Percentiles rank a stretch among this genome's conserved stretches.
These are phyloP conservation scores for Crithidia mellificae DNA, from an alignment of 208 protist species.

Conservation along the genomic window DNA sequence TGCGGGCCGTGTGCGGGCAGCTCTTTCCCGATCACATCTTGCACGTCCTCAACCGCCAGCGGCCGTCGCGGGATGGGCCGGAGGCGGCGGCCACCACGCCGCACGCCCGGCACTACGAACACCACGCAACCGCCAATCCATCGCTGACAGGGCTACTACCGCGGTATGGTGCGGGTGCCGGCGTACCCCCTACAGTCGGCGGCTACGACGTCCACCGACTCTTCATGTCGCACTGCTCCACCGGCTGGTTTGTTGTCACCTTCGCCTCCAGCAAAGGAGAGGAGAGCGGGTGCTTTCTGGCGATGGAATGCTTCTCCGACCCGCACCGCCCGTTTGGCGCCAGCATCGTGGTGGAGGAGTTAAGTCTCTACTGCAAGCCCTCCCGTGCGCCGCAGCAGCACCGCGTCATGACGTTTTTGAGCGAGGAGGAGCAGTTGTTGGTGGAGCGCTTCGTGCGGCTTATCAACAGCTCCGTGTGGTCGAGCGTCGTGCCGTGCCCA, in stretches of 20 bases:
- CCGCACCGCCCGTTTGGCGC: slow-evolving; percentile 23
- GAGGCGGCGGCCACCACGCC: slow-evolving; percentile 12
- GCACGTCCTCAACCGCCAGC: slow-evolving; percentile 29
- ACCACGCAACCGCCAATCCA: background rate
- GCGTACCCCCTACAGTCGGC: slow-evolving; percentile 11
- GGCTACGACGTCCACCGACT: slow-evolving; percentile 33
- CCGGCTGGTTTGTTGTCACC: slow-evolving; percentile 34
- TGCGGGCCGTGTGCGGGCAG: slow-evolving; percentile 23
- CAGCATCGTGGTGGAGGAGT: slow-evolving; percentile 33
- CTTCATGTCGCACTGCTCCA: slow-evolving; percentile 21
- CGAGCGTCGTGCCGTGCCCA: slow-evolving; percentile 21
- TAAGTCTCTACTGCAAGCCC: slow-evolving; percentile 38
- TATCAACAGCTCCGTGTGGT: slow-evolving; percentile 35
- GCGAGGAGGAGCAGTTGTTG: slow-evolving; percentile 25
- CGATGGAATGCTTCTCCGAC: slow-evolving; percentile 40
- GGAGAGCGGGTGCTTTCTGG: slow-evolving; percentile 32
- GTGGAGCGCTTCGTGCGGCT: slow-evolving; percentile 38
- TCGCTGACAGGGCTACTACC: background rate
- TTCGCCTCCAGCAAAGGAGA: slow-evolving; percentile 28
- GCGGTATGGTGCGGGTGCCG: background rate
- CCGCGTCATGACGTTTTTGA: slow-evolving; percentile 31
- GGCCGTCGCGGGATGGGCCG: background rate
- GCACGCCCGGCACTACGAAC: slow-evolving; percentile 21
- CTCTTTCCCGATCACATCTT: slow-evolving; percentile 45
- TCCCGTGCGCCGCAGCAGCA: slow-evolving; percentile 15